A percentile compares a stretch with the other conserved stretches of the same genome.
phyloP scores from a whole-genome alignment of 805 yeast species.

The Yarrowia keelungensis region DNA sequence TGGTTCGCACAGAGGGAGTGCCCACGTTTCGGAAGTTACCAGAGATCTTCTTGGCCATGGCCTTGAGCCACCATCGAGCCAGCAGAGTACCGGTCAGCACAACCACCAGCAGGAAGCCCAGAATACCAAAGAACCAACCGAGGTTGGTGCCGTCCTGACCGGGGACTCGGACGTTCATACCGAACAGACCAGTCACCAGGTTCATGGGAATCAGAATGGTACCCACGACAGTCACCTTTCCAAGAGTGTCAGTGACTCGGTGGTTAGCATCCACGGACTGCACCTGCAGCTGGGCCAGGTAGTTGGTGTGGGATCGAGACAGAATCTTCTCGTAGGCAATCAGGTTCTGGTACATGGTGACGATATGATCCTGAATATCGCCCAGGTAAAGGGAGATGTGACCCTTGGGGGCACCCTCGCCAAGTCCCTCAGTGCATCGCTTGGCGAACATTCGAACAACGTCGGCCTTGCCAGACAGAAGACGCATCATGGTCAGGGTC shows the following conservation, averaged over 20 bases:
- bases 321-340: slow-evolving; percentile 91
- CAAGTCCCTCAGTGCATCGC: slow-evolving; percentile 82
- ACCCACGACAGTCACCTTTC: slow-evolving; percentile 89
- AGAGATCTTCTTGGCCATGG: slow-evolving; percentile 36
- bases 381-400: slow-evolving; percentile 93
- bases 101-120: slow-evolving; percentile 37
- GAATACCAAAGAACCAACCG: slow-evolving; percentile 74
- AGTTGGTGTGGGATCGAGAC: slow-evolving; percentile 88
- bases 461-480: slow-evolving; percentile 92
- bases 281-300: slow-evolving; percentile 92
- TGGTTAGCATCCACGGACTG: slow-evolving; percentile 87
- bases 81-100: slow-evolving; percentile 37
- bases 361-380: slow-evolving; percentile 96
- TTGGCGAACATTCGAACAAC: slow-evolving; percentile 96
- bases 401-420: slow-evolving; percentile 67
- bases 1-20: slow-evolving; percentile 33
- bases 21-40: slow-evolving; percentile 38
- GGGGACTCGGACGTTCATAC: slow-evolving; percentile 95
- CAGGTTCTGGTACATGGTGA: slow-evolving; percentile 93
- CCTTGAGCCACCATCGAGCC: slow-evolving; percentile 40
- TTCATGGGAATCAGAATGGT: slow-evolving; percentile 92
- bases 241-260: slow-evolving; percentile 82
- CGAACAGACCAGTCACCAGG: slow-evolving; percentile 87
- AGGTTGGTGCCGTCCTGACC: slow-evolving; percentile 60
- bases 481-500: slow-evolving; percentile 90